Evolutionary conservation across 192 early-diverging fungal genomes (phyloP).

Genomic region (Gamsiella multidivaricata): DNA sequence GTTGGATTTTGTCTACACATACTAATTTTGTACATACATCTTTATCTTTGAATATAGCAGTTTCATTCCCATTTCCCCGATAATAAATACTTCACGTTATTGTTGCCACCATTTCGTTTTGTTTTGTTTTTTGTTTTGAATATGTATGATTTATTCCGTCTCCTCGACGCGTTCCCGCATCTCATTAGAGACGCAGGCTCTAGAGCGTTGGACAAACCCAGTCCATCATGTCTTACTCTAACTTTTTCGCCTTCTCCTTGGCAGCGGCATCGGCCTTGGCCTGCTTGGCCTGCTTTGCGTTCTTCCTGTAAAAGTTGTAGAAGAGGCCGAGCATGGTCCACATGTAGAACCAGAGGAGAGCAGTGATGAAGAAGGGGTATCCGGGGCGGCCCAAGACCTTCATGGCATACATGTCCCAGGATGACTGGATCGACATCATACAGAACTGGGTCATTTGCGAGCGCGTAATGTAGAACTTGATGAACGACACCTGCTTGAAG

Average conservation of each 20-base stretch:
- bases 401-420: conserved; percentile 56
- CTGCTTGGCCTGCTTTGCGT: conserved; percentile 44
- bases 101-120: too few species aligned
- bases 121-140: too few species aligned
- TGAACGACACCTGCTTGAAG: conserved; percentile 65
- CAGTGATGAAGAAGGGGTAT: conserved; percentile 62
- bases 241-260: conserved; percentile 50
- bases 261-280: conserved; percentile 31
- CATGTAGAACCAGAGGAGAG: conserved; percentile 73
- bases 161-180: too few species aligned
- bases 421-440: conserved; percentile 67
- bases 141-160: too few species aligned
- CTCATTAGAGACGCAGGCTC: too few species aligned
- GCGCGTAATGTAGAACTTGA: conserved; percentile 71
- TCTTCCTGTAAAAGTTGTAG: conserved; percentile 68
- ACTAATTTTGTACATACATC: too few species aligned
- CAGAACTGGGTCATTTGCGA: conserved; percentile 77
- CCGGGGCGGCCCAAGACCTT: conserved; percentile 47
- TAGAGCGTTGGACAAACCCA: too few species aligned
- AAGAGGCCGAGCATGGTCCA: conserved; percentile 73
- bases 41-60: too few species aligned
- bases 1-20: conserved; percentile 60
- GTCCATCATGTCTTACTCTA: conserved; percentile 49
- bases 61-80: too few species aligned
- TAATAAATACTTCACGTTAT: too few species aligned